Evolutionary conservation across 257 asterid genomes (phyloP).

Genomic region (Forsythia viridissima): DNA sequence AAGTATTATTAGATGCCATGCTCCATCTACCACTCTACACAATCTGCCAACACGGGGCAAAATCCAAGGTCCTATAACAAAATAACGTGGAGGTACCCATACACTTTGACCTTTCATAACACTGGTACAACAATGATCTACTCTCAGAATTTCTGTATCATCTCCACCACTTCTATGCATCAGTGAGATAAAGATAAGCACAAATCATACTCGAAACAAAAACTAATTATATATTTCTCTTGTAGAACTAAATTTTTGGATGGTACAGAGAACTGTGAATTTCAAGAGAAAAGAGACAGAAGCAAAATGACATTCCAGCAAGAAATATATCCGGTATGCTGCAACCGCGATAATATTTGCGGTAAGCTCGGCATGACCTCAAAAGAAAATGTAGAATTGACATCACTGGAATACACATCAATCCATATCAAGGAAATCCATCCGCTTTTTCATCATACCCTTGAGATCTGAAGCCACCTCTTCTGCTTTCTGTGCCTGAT

Average conservation of each 20-base stretch:
- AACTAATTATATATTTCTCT: conserved; percentile 15
- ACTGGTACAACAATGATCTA: background rate
- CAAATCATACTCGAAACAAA: background rate
- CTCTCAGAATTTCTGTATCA: background rate
- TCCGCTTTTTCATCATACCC: conserved; percentile 88
- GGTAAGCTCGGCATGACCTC: background rate
- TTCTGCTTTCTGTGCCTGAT: conserved; percentile 93
- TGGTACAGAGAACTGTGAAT: conserved; percentile 27
- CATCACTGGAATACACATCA: conserved; percentile 26
- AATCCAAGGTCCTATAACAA: no score
- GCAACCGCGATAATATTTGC: background rate
- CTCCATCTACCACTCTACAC: no score
- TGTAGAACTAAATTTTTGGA: conserved; percentile 14
- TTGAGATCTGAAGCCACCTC: conserved; percentile 83
- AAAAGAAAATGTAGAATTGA: background rate
- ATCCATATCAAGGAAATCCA: conserved; percentile 97
- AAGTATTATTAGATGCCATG: no score
- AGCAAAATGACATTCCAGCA: background rate
- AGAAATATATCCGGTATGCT: background rate
- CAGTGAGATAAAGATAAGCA: conserved; percentile 13
- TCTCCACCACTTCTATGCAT: background rate
- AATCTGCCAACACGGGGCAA: no score
- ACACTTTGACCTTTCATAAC: no score
- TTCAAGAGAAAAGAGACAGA: conserved; percentile 12
- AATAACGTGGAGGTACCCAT: no score